These are phyloP conservation scores for Jacaranda mimosifolia DNA, from an alignment of 257 asterid species.

Conservation along the genomic window DNA sequence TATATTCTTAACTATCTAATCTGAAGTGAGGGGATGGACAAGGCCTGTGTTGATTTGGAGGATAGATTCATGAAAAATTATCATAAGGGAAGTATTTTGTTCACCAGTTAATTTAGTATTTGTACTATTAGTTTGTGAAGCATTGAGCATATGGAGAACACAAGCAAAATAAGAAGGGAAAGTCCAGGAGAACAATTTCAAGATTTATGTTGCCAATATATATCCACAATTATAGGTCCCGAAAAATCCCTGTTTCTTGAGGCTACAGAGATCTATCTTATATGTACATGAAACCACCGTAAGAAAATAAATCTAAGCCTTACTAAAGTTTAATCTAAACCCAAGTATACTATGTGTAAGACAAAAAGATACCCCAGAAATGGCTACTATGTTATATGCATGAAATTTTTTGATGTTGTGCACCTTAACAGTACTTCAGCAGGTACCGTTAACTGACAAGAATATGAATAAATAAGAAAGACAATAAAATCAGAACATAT, in stretches of 20 bases:
- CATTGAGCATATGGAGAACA: not conserved
- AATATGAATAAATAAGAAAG: not conserved
- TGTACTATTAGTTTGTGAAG: not conserved
- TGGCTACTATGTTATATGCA: not conserved
- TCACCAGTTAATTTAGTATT: not conserved
- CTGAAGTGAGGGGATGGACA: constrained; percentile 17
- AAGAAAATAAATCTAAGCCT: not conserved
- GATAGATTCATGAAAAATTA: not conserved
- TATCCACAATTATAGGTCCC: not conserved
- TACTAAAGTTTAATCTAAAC: not conserved
- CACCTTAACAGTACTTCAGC: not conserved
- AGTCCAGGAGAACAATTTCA: constrained; percentile 3
- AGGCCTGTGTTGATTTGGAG: not conserved
- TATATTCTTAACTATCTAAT: not conserved
- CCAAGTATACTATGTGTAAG: not conserved
- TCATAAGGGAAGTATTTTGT: not conserved
- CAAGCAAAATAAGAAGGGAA: not conserved
- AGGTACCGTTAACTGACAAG: not conserved
- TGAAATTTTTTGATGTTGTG: not conserved
- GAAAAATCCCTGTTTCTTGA: not conserved
- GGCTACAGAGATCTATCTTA: constrained; percentile 23
- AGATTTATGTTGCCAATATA: not conserved
- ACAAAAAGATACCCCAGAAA: not conserved
- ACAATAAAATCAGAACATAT: not conserved
- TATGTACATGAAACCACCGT: not conserved